These are phyloP conservation scores for Kitagawia praeruptora DNA, from an alignment of 129 eudicot genomes.

Conservation along the genomic window DNA sequence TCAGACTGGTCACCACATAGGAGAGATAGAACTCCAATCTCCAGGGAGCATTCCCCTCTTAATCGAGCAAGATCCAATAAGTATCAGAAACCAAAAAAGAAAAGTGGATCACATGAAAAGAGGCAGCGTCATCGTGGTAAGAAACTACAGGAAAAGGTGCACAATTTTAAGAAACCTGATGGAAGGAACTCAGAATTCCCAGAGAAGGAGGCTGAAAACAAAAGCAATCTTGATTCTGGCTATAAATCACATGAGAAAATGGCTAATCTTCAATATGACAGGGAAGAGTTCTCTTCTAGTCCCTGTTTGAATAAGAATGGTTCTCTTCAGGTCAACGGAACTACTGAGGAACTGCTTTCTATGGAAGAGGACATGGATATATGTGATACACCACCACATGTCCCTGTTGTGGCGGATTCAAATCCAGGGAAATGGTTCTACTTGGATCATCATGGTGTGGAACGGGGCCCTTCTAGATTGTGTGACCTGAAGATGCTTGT, in stretches of 20 bases:
- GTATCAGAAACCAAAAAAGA: conserved; percentile 31
- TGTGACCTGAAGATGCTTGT: conserved; percentile 66
- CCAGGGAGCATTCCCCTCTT: conserved; percentile 44
- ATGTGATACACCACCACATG: conserved; percentile 97
- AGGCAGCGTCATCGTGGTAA: conserved; percentile 30
- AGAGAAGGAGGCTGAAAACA: conserved; percentile 41
- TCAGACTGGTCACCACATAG: conserved; percentile 64
- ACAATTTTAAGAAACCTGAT: conserved; percentile 21
- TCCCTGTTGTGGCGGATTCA: conserved; percentile 34
- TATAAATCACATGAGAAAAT: conserved; percentile 28
- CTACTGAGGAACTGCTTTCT: conserved; percentile 57
- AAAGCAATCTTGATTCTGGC: conserved; percentile 25
- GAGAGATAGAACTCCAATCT: conserved; percentile 47
- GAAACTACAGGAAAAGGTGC: conserved; percentile 54
- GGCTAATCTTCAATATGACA: conserved; percentile 4
- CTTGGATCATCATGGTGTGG: conserved; percentile 67
- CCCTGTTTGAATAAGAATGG: conserved; percentile 17
- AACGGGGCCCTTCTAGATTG: conserved; percentile 74
- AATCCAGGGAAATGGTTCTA: conserved; percentile 76
- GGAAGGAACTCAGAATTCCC: conserved; percentile 28
- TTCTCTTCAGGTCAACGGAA: conserved; percentile 47
- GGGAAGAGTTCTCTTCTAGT: conserved; percentile 32
- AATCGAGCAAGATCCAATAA: conserved; percentile 40
- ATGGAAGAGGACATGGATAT: conserved; percentile 99
- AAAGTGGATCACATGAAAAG: conserved; percentile 48